Conservation (phyloP, 139 green algal genomes). For the Coccomyxa sp. region DNA sequence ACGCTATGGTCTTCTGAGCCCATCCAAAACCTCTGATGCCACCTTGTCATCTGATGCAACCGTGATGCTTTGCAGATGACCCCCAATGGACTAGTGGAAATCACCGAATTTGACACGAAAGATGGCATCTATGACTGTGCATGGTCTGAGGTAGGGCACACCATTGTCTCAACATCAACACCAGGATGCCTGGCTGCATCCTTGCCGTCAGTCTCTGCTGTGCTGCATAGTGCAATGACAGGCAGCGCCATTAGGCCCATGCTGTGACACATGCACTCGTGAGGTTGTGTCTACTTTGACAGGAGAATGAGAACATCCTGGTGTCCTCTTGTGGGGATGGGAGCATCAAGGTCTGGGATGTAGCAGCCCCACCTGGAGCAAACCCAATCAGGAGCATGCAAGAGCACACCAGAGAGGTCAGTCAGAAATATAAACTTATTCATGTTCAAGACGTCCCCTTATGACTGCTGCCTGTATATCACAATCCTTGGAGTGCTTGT, state of each 20-base stretch:
- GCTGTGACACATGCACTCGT: no score
- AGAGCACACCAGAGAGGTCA: conserved; percentile 90
- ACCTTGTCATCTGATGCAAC: neutral
- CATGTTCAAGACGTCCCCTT: neutral
- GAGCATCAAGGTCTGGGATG: conserved; percentile 90
- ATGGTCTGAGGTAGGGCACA: conserved; percentile 79
- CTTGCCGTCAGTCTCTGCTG: no score
- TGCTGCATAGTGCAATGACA: no score
- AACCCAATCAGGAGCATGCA: conserved; percentile 85
- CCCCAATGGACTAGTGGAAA: conserved; percentile 64
- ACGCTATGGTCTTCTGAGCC: neutral
- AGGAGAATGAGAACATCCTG: conserved; percentile 91
- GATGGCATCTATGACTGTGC: conserved; percentile 95
- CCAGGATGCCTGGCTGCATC: no score
- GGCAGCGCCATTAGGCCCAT: no score
- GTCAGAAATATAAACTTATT: neutral
- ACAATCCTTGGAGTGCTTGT: no score
- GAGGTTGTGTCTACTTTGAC: no score
- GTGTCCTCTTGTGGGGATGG: conserved; percentile 87
- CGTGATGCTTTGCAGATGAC: conserved; percentile 47
- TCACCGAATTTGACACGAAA: conserved; percentile 86
- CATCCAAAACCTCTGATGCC: neutral
- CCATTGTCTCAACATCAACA: neutral
- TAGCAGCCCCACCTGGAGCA: conserved; percentile 61
- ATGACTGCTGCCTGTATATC: no score